Conservation (phyloP, 129 eudicot species). For the Chrysanthemum lavandulifolium region DNA sequence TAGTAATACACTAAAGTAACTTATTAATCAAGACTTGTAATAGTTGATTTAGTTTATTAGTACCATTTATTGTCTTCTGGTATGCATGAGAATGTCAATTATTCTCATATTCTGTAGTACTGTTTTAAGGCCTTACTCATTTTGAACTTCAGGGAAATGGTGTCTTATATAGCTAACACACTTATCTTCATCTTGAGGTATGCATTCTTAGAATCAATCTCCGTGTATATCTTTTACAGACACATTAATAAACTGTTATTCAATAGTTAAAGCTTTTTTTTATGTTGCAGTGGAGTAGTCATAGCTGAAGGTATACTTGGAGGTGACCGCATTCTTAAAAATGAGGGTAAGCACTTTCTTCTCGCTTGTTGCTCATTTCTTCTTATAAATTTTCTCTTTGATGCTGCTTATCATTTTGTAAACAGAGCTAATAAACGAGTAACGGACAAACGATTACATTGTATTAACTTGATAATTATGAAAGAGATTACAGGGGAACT, state of each 20-base stretch:
- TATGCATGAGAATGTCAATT: conserved; percentile 12
- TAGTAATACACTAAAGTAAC: background rate
- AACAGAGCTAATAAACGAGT: too few relatives aligned
- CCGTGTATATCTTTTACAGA: conserved; percentile 2
- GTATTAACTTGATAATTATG: too few relatives aligned
- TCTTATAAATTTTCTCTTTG: background rate
- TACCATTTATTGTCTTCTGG: background rate
- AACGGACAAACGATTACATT: too few relatives aligned
- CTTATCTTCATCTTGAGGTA: conserved; percentile 90
- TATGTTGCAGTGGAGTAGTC: conserved; percentile 32
- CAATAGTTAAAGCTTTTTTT: background rate
- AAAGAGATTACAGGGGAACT: too few relatives aligned
- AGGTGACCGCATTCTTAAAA: conserved; percentile 52
- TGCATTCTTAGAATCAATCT: conserved; percentile 15
- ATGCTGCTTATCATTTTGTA: background rate
- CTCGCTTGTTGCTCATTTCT: background rate
- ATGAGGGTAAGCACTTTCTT: conserved; percentile 44
- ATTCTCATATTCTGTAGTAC: conserved; percentile 13
- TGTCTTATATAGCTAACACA: conserved; percentile 91
- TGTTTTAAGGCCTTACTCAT: conserved; percentile 17
- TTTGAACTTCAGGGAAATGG: conserved; percentile 86
- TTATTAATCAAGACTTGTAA: background rate
- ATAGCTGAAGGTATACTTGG: conserved; percentile 88
- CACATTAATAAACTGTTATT: background rate
- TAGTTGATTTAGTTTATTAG: conserved; percentile 1